A percentile compares a stretch with the other conserved stretches of the same genome.
phyloP scores from a whole-genome alignment of 768 basidiomycete genomes.

The Trametopsis cervina region DNA sequence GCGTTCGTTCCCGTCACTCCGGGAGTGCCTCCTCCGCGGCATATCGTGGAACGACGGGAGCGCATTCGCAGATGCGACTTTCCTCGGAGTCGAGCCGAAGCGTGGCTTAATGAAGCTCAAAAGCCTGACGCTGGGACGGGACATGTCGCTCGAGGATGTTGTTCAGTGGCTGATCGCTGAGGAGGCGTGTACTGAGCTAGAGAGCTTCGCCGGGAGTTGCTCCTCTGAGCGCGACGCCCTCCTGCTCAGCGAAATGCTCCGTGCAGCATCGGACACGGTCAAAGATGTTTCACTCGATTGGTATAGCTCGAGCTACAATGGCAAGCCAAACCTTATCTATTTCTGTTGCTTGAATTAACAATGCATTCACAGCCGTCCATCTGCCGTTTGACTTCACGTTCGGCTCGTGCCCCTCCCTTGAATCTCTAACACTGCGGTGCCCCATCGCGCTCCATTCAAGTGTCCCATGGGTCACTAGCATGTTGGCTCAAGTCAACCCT shows the following conservation, averaged over 20 bases:
- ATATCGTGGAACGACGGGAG: constrained; percentile 16
- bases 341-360: neutral
- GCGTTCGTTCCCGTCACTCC: constrained; percentile 18
- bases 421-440: constrained; percentile 15
- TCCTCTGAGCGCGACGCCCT: constrained; percentile 16
- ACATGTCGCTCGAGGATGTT: constrained; percentile 13
- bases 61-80: neutral
- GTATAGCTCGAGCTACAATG: constrained; percentile 12
- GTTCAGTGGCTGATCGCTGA: constrained; percentile 18
- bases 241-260: constrained; percentile 16
- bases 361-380: constrained; percentile 11
- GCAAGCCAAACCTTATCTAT: no score
- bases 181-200: constrained; percentile 10
- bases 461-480: constrained; percentile 16
- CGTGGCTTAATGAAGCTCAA: constrained; percentile 1
- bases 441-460: constrained; percentile 13
- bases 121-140: constrained; percentile 16
- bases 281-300: constrained; percentile 21
- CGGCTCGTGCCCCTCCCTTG: constrained; percentile 12
- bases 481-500: constrained; percentile 14
- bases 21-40: constrained; percentile 13
- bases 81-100: neutral
- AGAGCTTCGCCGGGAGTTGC: constrained; percentile 13
- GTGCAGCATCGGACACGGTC: constrained; percentile 14
- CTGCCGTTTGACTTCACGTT: constrained; percentile 17